Percentiles rank a stretch among this genome's conserved stretches.
Evolutionary conservation across 306 rosid species (phyloP).

Genomic region (Crataegus laevigata): DNA sequence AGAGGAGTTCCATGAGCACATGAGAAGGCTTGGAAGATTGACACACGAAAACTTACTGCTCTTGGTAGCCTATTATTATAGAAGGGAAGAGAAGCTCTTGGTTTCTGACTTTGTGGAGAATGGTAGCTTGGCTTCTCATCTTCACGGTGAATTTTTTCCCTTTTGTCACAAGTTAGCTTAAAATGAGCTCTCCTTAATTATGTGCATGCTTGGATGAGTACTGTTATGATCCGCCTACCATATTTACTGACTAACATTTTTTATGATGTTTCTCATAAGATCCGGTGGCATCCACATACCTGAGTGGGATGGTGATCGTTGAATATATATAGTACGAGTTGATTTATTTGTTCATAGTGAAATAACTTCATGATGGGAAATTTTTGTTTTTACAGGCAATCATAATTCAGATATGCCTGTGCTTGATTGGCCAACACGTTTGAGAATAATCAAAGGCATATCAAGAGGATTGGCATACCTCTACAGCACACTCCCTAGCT

Average conservation of each 20-base stretch:
- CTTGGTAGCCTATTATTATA: constrained; percentile 62
- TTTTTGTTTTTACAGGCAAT: constrained; percentile 33
- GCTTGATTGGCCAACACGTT: constrained; percentile 72
- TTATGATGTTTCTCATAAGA: background rate
- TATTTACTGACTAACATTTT: background rate
- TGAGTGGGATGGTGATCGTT: background rate
- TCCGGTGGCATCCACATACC: background rate
- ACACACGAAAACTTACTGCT: constrained; percentile 69
- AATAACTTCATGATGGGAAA: background rate
- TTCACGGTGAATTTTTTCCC: constrained; percentile 49
- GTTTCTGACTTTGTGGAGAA: constrained; percentile 51
- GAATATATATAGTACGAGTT: background rate
- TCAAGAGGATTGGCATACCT: constrained; percentile 64
- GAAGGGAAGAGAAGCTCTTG: constrained; percentile 82
- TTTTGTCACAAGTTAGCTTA: background rate
- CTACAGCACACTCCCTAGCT: constrained; percentile 48
- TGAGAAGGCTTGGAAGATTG: constrained; percentile 68
- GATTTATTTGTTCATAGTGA: background rate
- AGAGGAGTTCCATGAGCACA: constrained; percentile 79
- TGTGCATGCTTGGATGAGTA: background rate
- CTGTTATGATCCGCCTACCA: background rate
- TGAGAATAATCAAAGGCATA: constrained; percentile 72
- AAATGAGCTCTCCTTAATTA: background rate
- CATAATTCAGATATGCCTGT: constrained; percentile 43
- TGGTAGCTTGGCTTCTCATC: constrained; percentile 74